Percentiles rank a stretch among this genome's conserved stretches.
Conservation (phyloP, 148 eudicot species). For the Tetragonia tetragonoides region DNA sequence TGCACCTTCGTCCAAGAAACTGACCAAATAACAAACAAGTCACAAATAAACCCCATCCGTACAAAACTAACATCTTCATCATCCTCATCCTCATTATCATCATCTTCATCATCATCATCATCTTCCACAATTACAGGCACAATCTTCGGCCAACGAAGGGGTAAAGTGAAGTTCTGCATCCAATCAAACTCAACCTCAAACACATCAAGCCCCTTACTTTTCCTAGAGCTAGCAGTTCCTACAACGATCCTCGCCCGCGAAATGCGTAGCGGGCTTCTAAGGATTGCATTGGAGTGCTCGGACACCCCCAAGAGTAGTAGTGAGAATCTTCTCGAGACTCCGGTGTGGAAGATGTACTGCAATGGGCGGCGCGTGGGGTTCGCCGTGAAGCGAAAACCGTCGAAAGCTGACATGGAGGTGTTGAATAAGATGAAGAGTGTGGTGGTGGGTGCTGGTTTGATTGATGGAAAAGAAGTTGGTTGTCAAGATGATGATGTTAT, state of each 20-base stretch:
- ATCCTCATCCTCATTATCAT: background rate
- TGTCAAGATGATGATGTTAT: conserved; percentile 42
- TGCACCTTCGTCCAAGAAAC: conserved; percentile 35
- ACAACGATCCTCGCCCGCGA: conserved; percentile 54
- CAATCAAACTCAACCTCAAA: conserved; percentile 43
- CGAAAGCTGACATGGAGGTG: conserved; percentile 43
- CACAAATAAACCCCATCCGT: too few relatives aligned
- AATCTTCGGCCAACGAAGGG: conserved; percentile 46
- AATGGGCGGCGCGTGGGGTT: conserved; percentile 60
- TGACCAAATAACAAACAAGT: background rate
- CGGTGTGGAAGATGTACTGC: conserved; percentile 61
- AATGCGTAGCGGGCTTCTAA: conserved; percentile 50
- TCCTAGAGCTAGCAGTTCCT: conserved; percentile 58
- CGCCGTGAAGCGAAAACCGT: conserved; percentile 39
- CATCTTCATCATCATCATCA: conserved; percentile 8
- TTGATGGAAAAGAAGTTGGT: conserved; percentile 29
- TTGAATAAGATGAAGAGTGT: conserved; percentile 36
- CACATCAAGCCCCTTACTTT: conserved; percentile 33
- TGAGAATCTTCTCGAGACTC: conserved; percentile 20
- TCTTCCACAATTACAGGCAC: conserved; percentile 46
- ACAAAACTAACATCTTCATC: too few relatives aligned
- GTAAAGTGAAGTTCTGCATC: conserved; percentile 57
- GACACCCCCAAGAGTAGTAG: background rate
- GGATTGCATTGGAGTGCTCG: conserved; percentile 49
- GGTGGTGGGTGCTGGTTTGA: conserved; percentile 47